Percentiles rank a stretch among this genome's conserved stretches.
Evolutionary conservation across 805 yeast genomes (phyloP).

Genomic region (Schizosaccharomyces osmophilus): DNA sequence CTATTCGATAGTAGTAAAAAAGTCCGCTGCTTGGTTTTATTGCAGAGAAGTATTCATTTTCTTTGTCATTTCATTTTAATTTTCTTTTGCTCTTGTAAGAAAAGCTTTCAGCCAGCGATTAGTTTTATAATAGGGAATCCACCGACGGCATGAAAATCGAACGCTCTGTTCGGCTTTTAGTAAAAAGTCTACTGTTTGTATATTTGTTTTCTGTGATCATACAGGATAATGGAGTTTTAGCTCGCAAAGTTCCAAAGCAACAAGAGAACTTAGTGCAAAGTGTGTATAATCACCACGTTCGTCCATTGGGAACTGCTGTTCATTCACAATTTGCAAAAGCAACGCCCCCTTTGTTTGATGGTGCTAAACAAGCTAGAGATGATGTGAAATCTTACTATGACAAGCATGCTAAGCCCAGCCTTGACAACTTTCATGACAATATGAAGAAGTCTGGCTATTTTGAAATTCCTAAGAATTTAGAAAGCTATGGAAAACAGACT

Average conservation of each 20-base stretch:
- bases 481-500: too few relatives aligned
- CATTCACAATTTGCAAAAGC: not conserved
- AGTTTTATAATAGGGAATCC: too few relatives aligned
- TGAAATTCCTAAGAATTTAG: too few relatives aligned
- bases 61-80: not conserved
- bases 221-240: not conserved
- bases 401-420: not conserved
- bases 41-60: too few relatives aligned
- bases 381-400: not conserved
- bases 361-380: not conserved
- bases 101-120: too few relatives aligned
- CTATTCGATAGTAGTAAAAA: too few relatives aligned
- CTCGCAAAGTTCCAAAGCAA: not conserved
- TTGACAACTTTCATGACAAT: not conserved
- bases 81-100: not conserved
- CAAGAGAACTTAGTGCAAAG: not conserved
- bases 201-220: not conserved
- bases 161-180: not conserved
- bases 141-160: not conserved
- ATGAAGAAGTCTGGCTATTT: not conserved
- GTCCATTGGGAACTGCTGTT: not conserved
- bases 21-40: too few relatives aligned
- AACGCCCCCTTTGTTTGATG: not conserved
- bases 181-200: not conserved
- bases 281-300: not conserved